These are phyloP conservation scores for Aphanomyces stellatus DNA, from an alignment of 352 stramenopile species.

Conservation along the genomic window DNA sequence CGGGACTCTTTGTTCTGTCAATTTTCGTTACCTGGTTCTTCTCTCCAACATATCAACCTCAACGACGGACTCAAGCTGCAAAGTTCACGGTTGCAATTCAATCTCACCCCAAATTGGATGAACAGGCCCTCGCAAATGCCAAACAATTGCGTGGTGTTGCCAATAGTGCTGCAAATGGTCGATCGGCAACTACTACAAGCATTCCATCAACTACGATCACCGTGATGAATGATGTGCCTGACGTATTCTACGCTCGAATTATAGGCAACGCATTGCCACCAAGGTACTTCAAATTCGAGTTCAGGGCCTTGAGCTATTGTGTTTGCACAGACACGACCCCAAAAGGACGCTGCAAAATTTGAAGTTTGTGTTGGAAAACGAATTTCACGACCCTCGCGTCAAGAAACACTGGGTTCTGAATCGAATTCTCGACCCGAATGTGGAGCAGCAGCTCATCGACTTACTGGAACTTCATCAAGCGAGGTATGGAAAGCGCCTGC, in stretches of 20 bases:
- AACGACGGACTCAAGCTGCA: no score
- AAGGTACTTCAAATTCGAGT: constrained; percentile 18
- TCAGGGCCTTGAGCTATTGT: not conserved
- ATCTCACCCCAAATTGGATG: no score
- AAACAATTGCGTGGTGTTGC: not conserved
- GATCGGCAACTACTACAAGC: not conserved
- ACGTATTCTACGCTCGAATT: constrained; percentile 20
- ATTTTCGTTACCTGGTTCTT: no score
- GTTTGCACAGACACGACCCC: constrained; percentile 28
- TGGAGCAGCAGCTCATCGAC: constrained; percentile 25
- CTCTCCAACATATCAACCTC: no score
- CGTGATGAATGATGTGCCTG: not conserved
- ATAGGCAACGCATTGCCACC: constrained; percentile 49
- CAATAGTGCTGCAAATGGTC: not conserved
- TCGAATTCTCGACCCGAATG: constrained; percentile 28
- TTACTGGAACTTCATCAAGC: constrained; percentile 32
- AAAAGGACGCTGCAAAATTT: constrained; percentile 34
- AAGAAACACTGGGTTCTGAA: constrained; percentile 47
- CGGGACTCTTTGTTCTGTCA: no score
- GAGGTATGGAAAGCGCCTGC: no score
- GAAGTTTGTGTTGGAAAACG: constrained; percentile 42
- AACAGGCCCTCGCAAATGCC: no score
- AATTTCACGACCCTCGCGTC: constrained; percentile 31
- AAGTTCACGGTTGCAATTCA: no score
- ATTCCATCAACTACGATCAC: not conserved